Base-by-base conservation (phyloP, 495 filamentous ascomycete genomes). In the Hyaloscypha finlandica region DNA sequence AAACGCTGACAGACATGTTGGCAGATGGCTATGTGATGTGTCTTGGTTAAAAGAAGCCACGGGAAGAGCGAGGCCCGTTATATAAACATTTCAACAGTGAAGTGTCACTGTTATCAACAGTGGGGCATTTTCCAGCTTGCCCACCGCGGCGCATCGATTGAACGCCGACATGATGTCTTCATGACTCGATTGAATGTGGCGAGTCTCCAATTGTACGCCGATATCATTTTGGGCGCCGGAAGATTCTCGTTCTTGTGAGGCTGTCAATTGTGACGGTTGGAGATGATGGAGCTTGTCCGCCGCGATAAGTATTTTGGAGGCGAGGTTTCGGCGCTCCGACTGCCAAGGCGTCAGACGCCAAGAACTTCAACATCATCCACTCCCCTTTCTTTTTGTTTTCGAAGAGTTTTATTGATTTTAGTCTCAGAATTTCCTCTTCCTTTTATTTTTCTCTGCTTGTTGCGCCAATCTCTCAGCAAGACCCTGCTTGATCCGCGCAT, bases 1-100 rank as follows among this genome's bases (percentile, higher is more conserved):
- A 61, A 6, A 70, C 68, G n/a, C 45, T 66, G 32, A 66, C 68
- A 14, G 68, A 66, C 63, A 66, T 70, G 30, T 29, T 63, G 48
- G 59, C 52, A 58, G 32, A n/a, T 64, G 51, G 1, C 9, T 56
- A 56, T 56, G 29, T 56, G 16, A 31, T 31, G 5, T 4, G 1
- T 30, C 1, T n/a, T 29, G 29, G 20, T 5, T 11, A 8, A 6
- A 16, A 56, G 20, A 25, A 14, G 53, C 5, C 6, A 14, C 3
- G 19, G 53, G 22, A 56, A 16, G 29, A 56, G 22, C 8, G 29
- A 56, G 53, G 4, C 16, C 42, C 14, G 42, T 12, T 56, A 56
- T 56, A 56, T 56, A 29, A 53, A 25, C 19, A 56, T 56, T 56
- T 56, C 53, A 31, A 56, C 29, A 1, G 20, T 31, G 53, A 29